Evolutionary conservation across 495 filamentous ascomycete species (phyloP).

Genomic region (Barbatosphaeria neglecta): DNA sequence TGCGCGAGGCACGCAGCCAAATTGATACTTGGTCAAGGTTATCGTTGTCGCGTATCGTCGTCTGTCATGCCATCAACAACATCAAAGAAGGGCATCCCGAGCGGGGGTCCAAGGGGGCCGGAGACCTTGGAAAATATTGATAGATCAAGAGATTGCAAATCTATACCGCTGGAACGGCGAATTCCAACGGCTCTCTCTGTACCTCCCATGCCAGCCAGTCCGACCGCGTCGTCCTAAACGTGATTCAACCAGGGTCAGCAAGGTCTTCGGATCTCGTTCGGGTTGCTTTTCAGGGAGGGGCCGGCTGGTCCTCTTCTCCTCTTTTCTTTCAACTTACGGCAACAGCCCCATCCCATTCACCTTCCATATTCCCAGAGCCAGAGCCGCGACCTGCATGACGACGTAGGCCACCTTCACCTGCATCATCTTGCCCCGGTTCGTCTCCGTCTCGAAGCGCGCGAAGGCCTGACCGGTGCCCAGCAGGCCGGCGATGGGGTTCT

Average conservation of each 20-base stretch:
- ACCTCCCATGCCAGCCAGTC: slow-evolving; percentile 95
- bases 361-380: slow-evolving; percentile 90
- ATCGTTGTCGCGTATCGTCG: too few species aligned
- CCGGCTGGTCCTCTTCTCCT: too few species aligned
- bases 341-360: slow-evolving; percentile 92
- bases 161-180: slow-evolving; percentile 48
- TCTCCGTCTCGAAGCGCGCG: slow-evolving; percentile 74
- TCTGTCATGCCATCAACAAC: too few species aligned
- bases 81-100: too few species aligned
- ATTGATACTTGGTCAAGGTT: too few species aligned
- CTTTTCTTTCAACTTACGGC: too few species aligned
- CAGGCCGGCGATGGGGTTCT: slow-evolving; percentile 81
- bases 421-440: slow-evolving; percentile 57
- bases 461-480: slow-evolving; percentile 70
- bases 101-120: too few species aligned
- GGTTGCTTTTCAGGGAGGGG: too few species aligned
- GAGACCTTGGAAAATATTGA: background rate
- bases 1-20: too few species aligned
- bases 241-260: slow-evolving; percentile 13
- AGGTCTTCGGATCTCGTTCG: too few species aligned
- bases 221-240: slow-evolving; percentile 75
- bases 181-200: slow-evolving; percentile 63
- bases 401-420: slow-evolving; percentile 80
- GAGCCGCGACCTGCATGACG: slow-evolving; percentile 66
- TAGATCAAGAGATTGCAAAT: background rate